Conservation (phyloP, 495 filamentous ascomycete species). For the Cryomyces antarcticus region DNA sequence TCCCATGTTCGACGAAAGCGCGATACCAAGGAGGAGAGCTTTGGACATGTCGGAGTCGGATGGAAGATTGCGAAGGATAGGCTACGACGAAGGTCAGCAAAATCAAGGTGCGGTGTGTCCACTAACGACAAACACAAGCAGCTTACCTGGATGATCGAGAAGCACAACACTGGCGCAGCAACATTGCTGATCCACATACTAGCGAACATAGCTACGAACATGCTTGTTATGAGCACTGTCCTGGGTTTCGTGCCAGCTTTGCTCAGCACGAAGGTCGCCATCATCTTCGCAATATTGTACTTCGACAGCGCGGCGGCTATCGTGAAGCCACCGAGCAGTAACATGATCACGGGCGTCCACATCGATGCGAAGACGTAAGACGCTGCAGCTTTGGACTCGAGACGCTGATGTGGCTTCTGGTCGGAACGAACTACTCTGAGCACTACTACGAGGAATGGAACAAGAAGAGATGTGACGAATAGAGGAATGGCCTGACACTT, state of each 20-base stretch:
- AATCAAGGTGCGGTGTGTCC: not conserved
- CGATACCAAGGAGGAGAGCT: slow-evolving; percentile 89
- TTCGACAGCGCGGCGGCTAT: slow-evolving; percentile 91
- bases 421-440: slow-evolving; percentile 67
- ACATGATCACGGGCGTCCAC: slow-evolving; percentile 99
- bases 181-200: slow-evolving; percentile 99
- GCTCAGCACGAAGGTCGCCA: slow-evolving; percentile 91
- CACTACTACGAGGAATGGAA: slow-evolving; percentile 83
- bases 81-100: slow-evolving; percentile 25
- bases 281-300: slow-evolving; percentile 89
- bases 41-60: slow-evolving; percentile 81
- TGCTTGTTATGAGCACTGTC: slow-evolving; percentile 79
- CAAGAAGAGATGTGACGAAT: slow-evolving; percentile 85
- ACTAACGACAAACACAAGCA: not conserved
- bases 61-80: slow-evolving; percentile 81
- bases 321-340: slow-evolving; percentile 88
- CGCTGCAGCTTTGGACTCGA: slow-evolving; percentile 55
- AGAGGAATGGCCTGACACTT: slow-evolving; percentile 63
- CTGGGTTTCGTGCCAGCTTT: slow-evolving; percentile 82
- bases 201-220: slow-evolving; percentile 94
- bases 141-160: slow-evolving; percentile 74
- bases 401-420: slow-evolving; percentile 42
- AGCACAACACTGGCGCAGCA: slow-evolving; percentile 93
- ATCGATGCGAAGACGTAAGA: slow-evolving; percentile 76
- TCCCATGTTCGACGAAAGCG: slow-evolving; percentile 84